phyloP scores from a whole-genome alignment of 2,329 filamentous ascomycete species.

The Aspergillus clavatus region DNA sequence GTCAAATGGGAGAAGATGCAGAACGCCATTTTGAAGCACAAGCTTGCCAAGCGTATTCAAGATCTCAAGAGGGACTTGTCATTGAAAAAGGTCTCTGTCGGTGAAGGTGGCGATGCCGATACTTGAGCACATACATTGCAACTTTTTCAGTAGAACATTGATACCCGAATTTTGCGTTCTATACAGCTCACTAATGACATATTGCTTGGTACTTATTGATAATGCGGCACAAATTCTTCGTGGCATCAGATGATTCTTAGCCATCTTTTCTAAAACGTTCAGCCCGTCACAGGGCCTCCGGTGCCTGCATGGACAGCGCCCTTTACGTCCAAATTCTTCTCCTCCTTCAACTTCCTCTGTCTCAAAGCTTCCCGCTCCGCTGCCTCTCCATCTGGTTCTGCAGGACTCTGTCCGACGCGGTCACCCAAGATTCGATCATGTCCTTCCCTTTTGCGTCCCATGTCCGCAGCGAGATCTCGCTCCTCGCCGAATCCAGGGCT shows the following conservation, averaged over 20 bases:
- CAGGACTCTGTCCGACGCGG: slow-evolving; percentile 19
- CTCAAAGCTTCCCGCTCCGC: slow-evolving; percentile 24
- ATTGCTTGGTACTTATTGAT: neutral
- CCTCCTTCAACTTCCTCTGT: slow-evolving; percentile 22
- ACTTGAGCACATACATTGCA: slow-evolving; percentile 15
- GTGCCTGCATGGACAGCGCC: slow-evolving; percentile 24
- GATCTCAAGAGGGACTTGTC: slow-evolving; percentile 41
- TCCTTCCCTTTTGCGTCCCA: slow-evolving; percentile 32
- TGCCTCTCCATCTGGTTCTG: slow-evolving; percentile 14
- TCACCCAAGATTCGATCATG: slow-evolving; percentile 31
- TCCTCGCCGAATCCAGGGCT: slow-evolving; percentile 31
- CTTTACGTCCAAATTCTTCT: slow-evolving; percentile 27
- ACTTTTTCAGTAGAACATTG: slow-evolving; percentile 4
- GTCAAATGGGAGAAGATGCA: slow-evolving; percentile 37
- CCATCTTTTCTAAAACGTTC: slow-evolving; percentile 24
- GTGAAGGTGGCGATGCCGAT: slow-evolving; percentile 32
- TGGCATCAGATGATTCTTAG: neutral
- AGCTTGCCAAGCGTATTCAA: slow-evolving; percentile 43
- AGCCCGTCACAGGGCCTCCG: slow-evolving; percentile 23
- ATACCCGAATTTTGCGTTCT: slow-evolving; percentile 11
- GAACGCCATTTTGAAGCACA: slow-evolving; percentile 39
- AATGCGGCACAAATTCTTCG: neutral
- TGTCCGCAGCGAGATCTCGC: slow-evolving; percentile 25
- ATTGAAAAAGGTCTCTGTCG: slow-evolving; percentile 41
- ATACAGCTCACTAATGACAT: slow-evolving; percentile 1